Base-by-base conservation (phyloP, 345 rosid species). In the Pugionium dolabratum region DNA sequence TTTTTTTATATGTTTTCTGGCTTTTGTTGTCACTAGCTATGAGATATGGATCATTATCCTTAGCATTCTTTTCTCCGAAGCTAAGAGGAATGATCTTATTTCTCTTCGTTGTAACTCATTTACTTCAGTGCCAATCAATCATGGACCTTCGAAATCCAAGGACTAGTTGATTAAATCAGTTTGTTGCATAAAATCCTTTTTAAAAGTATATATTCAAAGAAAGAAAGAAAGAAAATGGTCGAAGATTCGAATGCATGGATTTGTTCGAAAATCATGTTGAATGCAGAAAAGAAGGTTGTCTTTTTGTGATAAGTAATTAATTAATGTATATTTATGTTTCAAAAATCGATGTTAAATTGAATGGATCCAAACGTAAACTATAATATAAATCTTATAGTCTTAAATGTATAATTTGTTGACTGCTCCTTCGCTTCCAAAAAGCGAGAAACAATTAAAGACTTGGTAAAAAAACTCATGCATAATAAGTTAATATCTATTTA, bases 11-110 rank as follows among this genome's bases (percentile, higher is more conserved):
- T 50, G 34, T 18, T 44, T 63, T 44, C 52, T 18, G 63, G 42
- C 45, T 30, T 47, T 47, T 62, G 26, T 32, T 64, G 1, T 62
- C 41, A 10, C 8, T 70, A 42, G 64, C 59, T 45, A 36, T 37
- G 63, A 58, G 81, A 70, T 66, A 34, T 67, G 64, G 71, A 62
- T 53, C 84, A 84, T 82, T 78, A 72, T 67, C 66, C 11, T 76
- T 84, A 80, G 83, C 89, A 83, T 69, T 78, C 28, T 9, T 29
- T 66, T 59, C 77, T 70, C 54, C n/a, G 45, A 55, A 84, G 86
- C 83, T 79, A 79, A 74, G 73, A 51, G 77, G 76, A 81, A 85
- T 83, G 94, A 84, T 83, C 81, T 81, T 76, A 66, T 75, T 81
- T 77, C 75, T 77, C 68, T 68, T 43, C 55, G 61, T 67, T 76